Evolutionary conservation across 108 stramenopile genomes (phyloP), one percentile per base, ranked within the genome.

Genomic region (Stephanodiscus minutulus): DNA sequence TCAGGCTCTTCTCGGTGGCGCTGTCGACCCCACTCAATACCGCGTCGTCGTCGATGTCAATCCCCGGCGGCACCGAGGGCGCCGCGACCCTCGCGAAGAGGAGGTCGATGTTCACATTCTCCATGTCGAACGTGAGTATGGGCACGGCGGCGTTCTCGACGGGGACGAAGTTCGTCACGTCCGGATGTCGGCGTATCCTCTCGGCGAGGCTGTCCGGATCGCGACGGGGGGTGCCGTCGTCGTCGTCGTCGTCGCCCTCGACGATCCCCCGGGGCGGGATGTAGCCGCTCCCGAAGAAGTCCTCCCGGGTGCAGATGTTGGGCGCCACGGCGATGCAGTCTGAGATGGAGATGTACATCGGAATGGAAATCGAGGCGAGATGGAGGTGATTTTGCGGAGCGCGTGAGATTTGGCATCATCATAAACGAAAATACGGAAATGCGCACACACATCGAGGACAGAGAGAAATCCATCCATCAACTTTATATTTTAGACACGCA

Each of bases 101-200:
- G 35, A 99, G 74, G 84, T 99, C 99, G 61, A 99, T 97, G 71
- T 97, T 94, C 50, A 99, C 87, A 15, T 95, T 97, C 68, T 96
- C 93, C 87, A 95, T 97, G 80, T 97, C 97, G 73, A 99, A 97
- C n/a, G 96, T 97, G 49, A 98, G 83, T 76, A 99, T 95, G 20
- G 99, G 99, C 37, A 97, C 96, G 15, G 93, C 94, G 1, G 97
- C 97, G 33, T 78, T 83, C 72, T 96, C 93, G 28, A 98, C 92
- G 1, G 96, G 88, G 13, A 95, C 92, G 62, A 97, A 92, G 58
- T 97, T 94, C 28, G 92, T 85, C 3, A 98, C 95, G 60, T 96
- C 93, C 15, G 93, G 87, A 76, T 96, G 88, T 0, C 55, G 37
- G 47, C 86, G 79, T 29, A 99, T 90, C 15, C 83, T 73, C 70